A percentile compares a stretch with the other conserved stretches of the same genome.
These are phyloP conservation scores for Isoetes engelmannii DNA, from an alignment of 83 land plant genomes.

Conservation along the genomic window DNA sequence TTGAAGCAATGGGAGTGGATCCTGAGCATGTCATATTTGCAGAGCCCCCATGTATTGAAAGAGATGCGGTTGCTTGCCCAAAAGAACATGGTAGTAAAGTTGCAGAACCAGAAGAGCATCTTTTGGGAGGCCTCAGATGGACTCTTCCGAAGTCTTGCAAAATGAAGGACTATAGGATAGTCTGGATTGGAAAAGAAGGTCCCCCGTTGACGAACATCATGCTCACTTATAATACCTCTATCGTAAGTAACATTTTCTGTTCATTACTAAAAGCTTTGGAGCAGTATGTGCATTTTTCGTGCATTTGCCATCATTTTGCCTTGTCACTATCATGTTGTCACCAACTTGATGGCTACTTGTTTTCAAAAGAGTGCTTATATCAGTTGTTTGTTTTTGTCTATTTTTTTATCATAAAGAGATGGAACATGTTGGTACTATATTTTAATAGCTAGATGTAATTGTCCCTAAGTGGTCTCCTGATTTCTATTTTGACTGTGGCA, in stretches of 20 bases:
- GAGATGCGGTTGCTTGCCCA: constrained; percentile 34
- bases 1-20: background rate
- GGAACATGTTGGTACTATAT: no score
- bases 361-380: background rate
- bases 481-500: no score
- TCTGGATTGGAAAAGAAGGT: constrained; percentile 83
- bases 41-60: constrained; percentile 37
- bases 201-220: constrained; percentile 76
- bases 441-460: no score
- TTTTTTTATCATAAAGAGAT: no score
- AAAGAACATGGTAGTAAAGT: background rate
- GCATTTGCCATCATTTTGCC: no score
- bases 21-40: constrained; percentile 32
- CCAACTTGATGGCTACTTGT: background rate
- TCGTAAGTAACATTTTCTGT: constrained; percentile 43
- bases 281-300: no score
- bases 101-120: constrained; percentile 1
- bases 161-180: constrained; percentile 57
- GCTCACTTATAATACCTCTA: constrained; percentile 62
- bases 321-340: background rate
- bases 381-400: no score
- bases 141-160: constrained; percentile 36
- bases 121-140: constrained; percentile 60
- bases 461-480: no score
- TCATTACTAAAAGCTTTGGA: no score